Conservation (phyloP, 2,329 filamentous ascomycete species). For the Aspergillus clavatus region DNA sequence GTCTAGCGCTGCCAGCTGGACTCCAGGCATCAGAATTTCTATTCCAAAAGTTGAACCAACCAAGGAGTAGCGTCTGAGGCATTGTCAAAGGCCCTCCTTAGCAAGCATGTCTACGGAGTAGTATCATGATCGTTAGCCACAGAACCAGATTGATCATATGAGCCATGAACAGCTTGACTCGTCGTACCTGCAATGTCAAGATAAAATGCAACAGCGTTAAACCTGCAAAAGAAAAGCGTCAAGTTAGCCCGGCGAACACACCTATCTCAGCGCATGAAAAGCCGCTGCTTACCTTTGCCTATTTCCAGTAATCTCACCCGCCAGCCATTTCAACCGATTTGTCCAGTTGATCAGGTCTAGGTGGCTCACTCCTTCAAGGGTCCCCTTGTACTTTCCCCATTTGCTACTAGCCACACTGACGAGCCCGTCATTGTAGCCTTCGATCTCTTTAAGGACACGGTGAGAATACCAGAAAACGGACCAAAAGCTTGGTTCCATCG, state of each 20-base stretch:
- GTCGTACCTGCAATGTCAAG: slow-evolving; percentile 59
- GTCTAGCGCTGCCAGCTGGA: neutral
- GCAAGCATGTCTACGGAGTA: slow-evolving; percentile 65
- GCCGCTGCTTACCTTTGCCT: slow-evolving; percentile 47
- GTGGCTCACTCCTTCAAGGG: slow-evolving; percentile 59
- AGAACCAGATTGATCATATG: slow-evolving; percentile 2
- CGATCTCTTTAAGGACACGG: slow-evolving; percentile 48
- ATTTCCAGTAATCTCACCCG: slow-evolving; percentile 53
- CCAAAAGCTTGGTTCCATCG: slow-evolving; percentile 51
- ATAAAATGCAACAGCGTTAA: slow-evolving; percentile 62
- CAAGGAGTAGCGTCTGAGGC: too few relatives aligned
- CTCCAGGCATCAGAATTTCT: slow-evolving; percentile 19
- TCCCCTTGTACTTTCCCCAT: slow-evolving; percentile 62
- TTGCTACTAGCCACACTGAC: slow-evolving; percentile 56
- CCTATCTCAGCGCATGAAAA: neutral
- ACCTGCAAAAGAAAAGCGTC: slow-evolving; percentile 39
- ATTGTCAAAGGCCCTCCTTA: slow-evolving; percentile 53
- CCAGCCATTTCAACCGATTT: slow-evolving; percentile 56
- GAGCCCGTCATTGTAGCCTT: slow-evolving; percentile 60
- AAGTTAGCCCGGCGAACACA: slow-evolving; percentile 1
- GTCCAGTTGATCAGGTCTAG: slow-evolving; percentile 64
- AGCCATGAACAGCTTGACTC: neutral
- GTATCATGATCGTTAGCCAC: slow-evolving; percentile 3
- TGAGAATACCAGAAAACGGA: slow-evolving; percentile 56
- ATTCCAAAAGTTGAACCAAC: neutral